Base-by-base conservation (phyloP, 305 asterid species). In the Solanum hybrid region DNA sequence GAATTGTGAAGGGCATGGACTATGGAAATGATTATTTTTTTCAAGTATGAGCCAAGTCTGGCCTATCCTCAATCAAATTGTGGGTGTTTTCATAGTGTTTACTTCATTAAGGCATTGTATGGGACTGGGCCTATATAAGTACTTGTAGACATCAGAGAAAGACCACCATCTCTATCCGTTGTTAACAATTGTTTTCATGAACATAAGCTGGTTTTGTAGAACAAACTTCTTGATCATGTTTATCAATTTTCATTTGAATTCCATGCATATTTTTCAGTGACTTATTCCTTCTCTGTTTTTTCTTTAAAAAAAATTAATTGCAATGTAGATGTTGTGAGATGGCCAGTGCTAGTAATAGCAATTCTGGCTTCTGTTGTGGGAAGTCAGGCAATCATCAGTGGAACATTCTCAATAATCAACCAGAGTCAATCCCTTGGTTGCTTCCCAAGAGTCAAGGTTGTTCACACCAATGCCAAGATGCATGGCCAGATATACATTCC, bases 401-500 rank as follows among this genome's bases (percentile, higher is more conserved):
- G 99, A 29, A 97, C 99, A 3, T 97, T 97, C 93, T 97, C 99
- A 1, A 97, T 97, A 89, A 97, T 97, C 93, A 97, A 97, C 93
- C 99, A 97, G 93, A 95, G 98, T 89, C 99, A 95, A 70, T 96
- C 99, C 27, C 98, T 97, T 8, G 99, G 99, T 89, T 97, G 98
- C 93, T 97, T 97, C 88, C 99, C 99, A 3, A 94, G 99, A 92
- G 99, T 97, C 61, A 97, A 97, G 93, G 99, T 96, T 34, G 90
- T 97, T 89, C 99, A 97, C 94, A 97, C 99, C 80, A 93, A 95
- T 7, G 97, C 94, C 22, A 96, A 96, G 91, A 95, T 94, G 86
- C 99, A 97, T 68, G 99, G 99, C 78, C 99, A 97, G 94, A 95
- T 97, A 79, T 97, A 96, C 95, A 97, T 97, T 91, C 99, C 99